Conservation (phyloP, 768 basidiomycete genomes). For the Tubosaeta brunneosetosa region DNA sequence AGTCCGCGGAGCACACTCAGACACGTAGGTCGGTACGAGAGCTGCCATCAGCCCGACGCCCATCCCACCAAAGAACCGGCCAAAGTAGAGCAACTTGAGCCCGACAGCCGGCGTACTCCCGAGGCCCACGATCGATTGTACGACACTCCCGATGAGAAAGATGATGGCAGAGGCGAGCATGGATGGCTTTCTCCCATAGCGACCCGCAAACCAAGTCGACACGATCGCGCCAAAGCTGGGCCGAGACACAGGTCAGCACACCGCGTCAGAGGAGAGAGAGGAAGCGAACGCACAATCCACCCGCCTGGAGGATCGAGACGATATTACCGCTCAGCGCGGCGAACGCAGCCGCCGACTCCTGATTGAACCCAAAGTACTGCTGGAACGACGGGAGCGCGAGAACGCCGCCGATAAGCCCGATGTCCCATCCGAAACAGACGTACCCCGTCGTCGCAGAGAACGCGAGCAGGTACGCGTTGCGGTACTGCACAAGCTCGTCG, state of each 20-base stretch:
- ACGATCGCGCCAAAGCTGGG: too few species aligned
- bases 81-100: slow-evolving; percentile 23
- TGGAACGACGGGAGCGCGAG: too few species aligned
- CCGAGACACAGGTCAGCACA: not conserved
- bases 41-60: slow-evolving; percentile 40
- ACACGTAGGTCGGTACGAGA: slow-evolving; percentile 34
- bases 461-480: too few species aligned
- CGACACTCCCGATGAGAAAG: slow-evolving; percentile 29
- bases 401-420: too few species aligned
- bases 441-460: too few species aligned
- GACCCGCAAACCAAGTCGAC: not conserved
- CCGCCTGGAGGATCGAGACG: slow-evolving; percentile 35
- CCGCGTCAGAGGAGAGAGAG: too few species aligned
- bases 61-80: slow-evolving; percentile 45
- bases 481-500: too few species aligned
- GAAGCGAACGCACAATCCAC: slow-evolving; percentile 28
- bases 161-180: slow-evolving; percentile 29
- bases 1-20: slow-evolving; percentile 34
- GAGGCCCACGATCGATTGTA: slow-evolving; percentile 32
- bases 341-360: not conserved
- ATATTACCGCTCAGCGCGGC: slow-evolving; percentile 34
- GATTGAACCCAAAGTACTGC: not conserved
- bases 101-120: slow-evolving; percentile 24
- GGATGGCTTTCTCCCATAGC: slow-evolving; percentile 34
- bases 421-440: too few species aligned